Evolutionary conservation across 1,139 yeast genomes (phyloP), one percentile per base, ranked within the genome.

Genomic region (Yamadazyma dendronema): DNA sequence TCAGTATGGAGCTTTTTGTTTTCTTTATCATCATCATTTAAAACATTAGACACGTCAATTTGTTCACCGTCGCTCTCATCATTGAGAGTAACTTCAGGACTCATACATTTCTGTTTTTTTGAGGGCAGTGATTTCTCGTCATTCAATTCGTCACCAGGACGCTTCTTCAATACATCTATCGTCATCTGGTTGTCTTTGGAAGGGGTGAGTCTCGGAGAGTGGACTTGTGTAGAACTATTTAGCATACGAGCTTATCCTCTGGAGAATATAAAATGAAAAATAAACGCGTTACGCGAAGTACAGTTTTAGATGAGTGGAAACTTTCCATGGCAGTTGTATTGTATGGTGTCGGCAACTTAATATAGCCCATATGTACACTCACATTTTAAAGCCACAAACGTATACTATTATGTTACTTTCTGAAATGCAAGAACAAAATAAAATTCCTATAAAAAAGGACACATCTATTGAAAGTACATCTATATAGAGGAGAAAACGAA

Each of bases 11-110:
- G 30, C 22, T 17, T 29, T 23, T 15, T 17, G 28, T 24, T 29
- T 19, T 23, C 37, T 32, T 31, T 31, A 53, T 57, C 58, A 13
- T 58, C 65, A 39, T 62, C 29, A 15, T n/a, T 23, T 24, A n/a
- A 13, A 11, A 14, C 12, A 4, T 13, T 8, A 56, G 37, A 55
- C 57, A 39, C 52, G 57, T 38, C 56, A 62, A 38, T 17, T 7
- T 25, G 24, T 17, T 26, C 30, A 3, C 54, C 54, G 36, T 12
- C 16, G n/a, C 9, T n/a, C 7, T 16, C 13, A 17, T 57, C 33
- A 25, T 36, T 38, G 14, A 28, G 22, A 19, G 42, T 36, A 3
- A 31, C 13, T n/a, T 39, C 42, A 10, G 40, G 39, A 26, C 36
- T 40, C n/a, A 35, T 15, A 17, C 36, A 36, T 17, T 27, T 34